phyloP scores from a whole-genome alignment of 2,329 filamentous ascomycete species.

The Colletotrichum sp. region DNA sequence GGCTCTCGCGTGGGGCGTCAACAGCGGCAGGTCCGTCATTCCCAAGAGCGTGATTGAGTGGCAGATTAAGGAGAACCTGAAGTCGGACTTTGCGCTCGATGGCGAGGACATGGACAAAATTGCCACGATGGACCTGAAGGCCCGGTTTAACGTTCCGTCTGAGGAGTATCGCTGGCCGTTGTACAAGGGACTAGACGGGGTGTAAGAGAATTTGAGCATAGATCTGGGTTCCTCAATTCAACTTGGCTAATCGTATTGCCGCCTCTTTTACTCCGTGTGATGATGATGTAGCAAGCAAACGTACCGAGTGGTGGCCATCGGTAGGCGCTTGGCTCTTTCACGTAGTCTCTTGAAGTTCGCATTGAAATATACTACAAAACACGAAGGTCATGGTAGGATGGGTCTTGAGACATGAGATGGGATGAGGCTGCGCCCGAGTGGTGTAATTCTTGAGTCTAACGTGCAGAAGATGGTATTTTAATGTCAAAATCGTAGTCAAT shows the following conservation, averaged over 20 bases:
- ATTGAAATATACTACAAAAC: background rate
- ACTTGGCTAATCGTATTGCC: background rate
- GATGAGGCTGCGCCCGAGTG: background rate
- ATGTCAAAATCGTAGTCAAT: background rate
- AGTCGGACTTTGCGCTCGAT: background rate
- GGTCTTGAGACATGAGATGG: background rate
- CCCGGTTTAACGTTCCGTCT: background rate
- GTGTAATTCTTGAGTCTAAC: background rate
- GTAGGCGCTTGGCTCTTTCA: background rate
- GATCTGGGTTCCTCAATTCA: background rate
- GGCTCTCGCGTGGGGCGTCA: slow-evolving; percentile 35
- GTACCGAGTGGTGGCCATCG: background rate
- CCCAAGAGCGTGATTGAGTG: slow-evolving; percentile 36
- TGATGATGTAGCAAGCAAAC: background rate
- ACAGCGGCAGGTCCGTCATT: slow-evolving; percentile 34
- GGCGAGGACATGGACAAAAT: background rate
- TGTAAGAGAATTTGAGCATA: background rate
- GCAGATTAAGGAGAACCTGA: background rate
- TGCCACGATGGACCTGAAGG: background rate
- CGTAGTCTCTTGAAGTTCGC: background rate
- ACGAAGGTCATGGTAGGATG: background rate
- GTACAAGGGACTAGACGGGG: background rate
- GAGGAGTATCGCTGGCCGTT: background rate
- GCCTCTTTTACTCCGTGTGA: fast-evolving
- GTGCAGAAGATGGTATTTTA: background rate